Base-by-base conservation (phyloP, 352 stramenopile species). In the Phytophthora crassamura region DNA sequence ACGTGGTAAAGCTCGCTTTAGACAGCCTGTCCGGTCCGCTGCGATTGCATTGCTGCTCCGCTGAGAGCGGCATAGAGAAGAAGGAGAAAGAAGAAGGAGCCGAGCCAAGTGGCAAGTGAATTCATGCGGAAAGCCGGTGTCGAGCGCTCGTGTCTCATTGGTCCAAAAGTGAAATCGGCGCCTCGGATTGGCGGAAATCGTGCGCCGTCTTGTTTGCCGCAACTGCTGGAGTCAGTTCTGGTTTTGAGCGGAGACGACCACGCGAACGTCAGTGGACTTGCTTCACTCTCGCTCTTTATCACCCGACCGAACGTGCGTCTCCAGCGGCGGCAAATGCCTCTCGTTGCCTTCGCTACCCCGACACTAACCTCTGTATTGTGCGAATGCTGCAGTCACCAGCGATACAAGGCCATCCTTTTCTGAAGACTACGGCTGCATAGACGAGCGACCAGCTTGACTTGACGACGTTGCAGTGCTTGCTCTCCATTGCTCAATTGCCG, bases 161-260 rank as follows among this genome's bases (percentile, higher is more conserved):
- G 54, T 36, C 22, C n/a, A 35, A 38, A 49, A 25, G 22, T 3
- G 22, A 25, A 4, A 43, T 9, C 9, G 15, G 34, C 9, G 10
- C 32, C 42, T 42, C 16, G 18, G 28, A 65, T 58, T 58, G 46
- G 60, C 33, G 16, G 25, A 62, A 68, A 67, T 25, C 20, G 32
- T 14, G 16, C 18, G 22, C 38, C 10, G 47, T 22, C 46, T 49
- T 50, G 62, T 57, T 59, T 39, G 43, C 36, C 52, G 22, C 41
- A 47, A 61, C 47, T 66, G 15, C 12, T 39, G 14, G 55, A 89
- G 77, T 85, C 76, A 87, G 80, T 89, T 86, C 77, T 81, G 75
- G 70, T 89, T 89, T 86, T 79, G 53, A 76, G 63, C 50, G 50
- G 47, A 64, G 55, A 68, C 60, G 53, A 61, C 42, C 35, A 43